Conservation (phyloP, 305 asterid species). For the Fraxinus floribunda region DNA sequence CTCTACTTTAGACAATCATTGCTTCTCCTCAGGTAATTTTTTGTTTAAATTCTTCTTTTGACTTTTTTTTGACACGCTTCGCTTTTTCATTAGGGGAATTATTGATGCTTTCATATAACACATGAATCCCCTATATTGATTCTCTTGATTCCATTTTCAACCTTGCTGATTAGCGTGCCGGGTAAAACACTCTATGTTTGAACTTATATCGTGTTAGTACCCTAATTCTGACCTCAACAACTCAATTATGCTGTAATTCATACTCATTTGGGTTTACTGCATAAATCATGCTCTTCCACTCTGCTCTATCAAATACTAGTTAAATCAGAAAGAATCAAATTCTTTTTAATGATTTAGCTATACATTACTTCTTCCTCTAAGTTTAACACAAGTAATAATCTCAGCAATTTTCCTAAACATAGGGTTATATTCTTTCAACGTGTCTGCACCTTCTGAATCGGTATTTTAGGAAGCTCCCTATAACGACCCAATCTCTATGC, state of each 20-base stretch:
- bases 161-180: neutral
- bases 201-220: neutral
- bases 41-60: neutral
- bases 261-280: neutral
- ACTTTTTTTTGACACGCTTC: neutral
- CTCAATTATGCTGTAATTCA: neutral
- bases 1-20: slow-evolving; percentile 90
- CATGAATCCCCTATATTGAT: neutral
- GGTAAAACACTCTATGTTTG: neutral
- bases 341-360: neutral
- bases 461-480: neutral
- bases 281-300: neutral
- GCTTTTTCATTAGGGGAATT: neutral
- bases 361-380: neutral
- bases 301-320: neutral
- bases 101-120: neutral
- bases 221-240: neutral
- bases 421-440: neutral
- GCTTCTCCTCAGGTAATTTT: slow-evolving; percentile 81
- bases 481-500: no score
- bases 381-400: neutral
- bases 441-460: neutral
- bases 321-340: neutral
- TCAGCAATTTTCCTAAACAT: neutral
- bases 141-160: neutral